Evolutionary conservation across 2,329 filamentous ascomycete genomes (phyloP).

Genomic region (Epichloe aotearoae): DNA sequence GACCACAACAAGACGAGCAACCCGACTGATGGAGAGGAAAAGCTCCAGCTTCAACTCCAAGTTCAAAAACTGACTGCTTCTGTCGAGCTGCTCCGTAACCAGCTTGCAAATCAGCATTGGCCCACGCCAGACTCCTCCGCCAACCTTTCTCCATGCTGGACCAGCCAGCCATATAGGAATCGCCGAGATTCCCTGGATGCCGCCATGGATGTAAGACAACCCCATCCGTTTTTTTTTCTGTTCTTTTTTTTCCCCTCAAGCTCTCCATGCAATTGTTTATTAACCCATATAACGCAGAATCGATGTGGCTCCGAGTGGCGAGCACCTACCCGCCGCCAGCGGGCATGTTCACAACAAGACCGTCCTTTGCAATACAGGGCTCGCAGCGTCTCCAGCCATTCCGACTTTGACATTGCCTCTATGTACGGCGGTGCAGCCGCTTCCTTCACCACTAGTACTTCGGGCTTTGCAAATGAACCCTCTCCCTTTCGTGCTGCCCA

Average conservation of each 20-base stretch:
- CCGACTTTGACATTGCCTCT: conserved; percentile 19
- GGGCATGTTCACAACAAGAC: conserved; percentile 17
- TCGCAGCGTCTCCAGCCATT: conserved; percentile 29
- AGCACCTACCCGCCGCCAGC: conserved; percentile 11
- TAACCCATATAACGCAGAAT: background rate
- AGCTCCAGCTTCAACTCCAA: background rate
- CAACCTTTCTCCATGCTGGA: background rate
- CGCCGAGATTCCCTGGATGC: background rate
- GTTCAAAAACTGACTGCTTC: background rate
- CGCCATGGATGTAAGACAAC: conserved; percentile 4
- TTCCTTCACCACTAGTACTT: conserved; percentile 7
- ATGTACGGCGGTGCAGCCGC: conserved; percentile 14
- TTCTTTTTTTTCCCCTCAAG: background rate
- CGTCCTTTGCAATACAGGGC: conserved; percentile 27
- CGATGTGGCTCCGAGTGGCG: background rate
- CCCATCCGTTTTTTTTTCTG: background rate
- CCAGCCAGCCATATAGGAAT: background rate
- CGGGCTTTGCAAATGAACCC: conserved; percentile 15
- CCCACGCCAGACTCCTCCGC: background rate
- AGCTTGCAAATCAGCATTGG: background rate
- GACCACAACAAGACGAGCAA: background rate
- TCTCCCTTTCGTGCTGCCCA: conserved; percentile 20
- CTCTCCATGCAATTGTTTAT: background rate
- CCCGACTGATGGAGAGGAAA: background rate
- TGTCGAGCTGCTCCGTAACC: background rate